Base-by-base conservation (phyloP, 441 rosid species). In the Bocquillonia castaneifolia region DNA sequence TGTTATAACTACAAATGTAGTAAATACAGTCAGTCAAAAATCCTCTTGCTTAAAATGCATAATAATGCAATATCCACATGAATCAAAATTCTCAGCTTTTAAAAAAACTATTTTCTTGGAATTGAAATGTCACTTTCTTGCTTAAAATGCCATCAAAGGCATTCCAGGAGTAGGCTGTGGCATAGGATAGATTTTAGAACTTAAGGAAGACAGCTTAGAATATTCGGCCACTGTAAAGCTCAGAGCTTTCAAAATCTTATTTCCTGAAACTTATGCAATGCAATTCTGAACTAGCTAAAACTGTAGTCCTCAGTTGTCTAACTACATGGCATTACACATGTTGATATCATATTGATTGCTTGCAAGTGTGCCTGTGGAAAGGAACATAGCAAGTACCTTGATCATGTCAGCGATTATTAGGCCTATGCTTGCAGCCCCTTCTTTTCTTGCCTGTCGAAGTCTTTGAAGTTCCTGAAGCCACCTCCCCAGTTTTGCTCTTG, bases 391-490 rank as follows among this genome's bases (percentile, higher is more conserved):
- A 66, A 44, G 65, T 80, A 89, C 96, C 92, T 89, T 89, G 67
- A 85, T 84, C 89, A 89, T 85, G 59, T 87, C 96, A 29, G 88
- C 85, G 51, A 82, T 76, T 63, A 85, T 89, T 70, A 89, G 74
- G 26, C 91, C 91, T 71, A 89, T 84, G 74, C 87, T 85, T 60
- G 87, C 81, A 52, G 92, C 89, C 70, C 96, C 96, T 78, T 87
- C 86, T 82, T 89, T 89, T 79, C 96, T 85, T 74, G 89, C 96
- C 77, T 89, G 96, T 53, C 91, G 81, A 63, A 84, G 86, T 72
- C 87, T 87, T 75, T 89, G 88, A 73, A 89, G 96, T 76, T 89
- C 96, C 64, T 89, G 96, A 78, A 89, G 86, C 96, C 96, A 89
- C 85, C 88, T 84, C 39, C 89, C 90, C 67, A 89, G 72, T 81